Evolutionary conservation across 2,329 filamentous ascomycete species (phyloP).

Genomic region (Xylaria sp.): DNA sequence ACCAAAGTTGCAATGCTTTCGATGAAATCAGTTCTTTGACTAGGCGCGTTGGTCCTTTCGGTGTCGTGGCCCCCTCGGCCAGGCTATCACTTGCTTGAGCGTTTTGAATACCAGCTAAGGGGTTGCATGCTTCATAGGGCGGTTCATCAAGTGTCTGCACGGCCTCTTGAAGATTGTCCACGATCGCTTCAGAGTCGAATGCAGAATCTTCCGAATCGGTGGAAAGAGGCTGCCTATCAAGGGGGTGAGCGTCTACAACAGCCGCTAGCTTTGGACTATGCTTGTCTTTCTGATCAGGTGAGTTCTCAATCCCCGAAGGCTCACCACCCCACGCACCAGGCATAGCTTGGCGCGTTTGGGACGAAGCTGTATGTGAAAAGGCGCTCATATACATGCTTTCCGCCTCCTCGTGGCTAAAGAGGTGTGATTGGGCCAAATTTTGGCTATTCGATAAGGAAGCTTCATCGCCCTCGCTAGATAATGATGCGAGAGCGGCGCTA

Average conservation of each 20-base stretch:
- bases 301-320: slow-evolving; percentile 33
- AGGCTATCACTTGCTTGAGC: slow-evolving; percentile 17
- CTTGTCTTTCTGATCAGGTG: slow-evolving; percentile 22
- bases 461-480: slow-evolving; percentile 32
- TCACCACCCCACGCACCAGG: slow-evolving; percentile 59
- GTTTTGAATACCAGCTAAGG: neutral
- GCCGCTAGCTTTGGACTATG: neutral
- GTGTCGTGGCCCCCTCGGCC: slow-evolving; percentile 53
- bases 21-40: slow-evolving; percentile 61
- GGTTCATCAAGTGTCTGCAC: slow-evolving; percentile 24
- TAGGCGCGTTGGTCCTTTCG: slow-evolving; percentile 58
- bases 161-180: slow-evolving; percentile 36
- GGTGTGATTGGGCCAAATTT: slow-evolving; percentile 66
- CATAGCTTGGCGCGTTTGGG: slow-evolving; percentile 47
- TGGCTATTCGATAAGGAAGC: slow-evolving; percentile 36
- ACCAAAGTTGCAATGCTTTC: slow-evolving; percentile 58
- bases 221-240: neutral
- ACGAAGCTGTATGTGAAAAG: slow-evolving; percentile 55
- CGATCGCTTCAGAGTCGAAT: neutral
- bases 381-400: slow-evolving; percentile 88
- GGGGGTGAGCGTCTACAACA: neutral
- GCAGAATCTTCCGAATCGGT: neutral
- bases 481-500: slow-evolving; percentile 11
- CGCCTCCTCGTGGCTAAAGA: slow-evolving; percentile 80
- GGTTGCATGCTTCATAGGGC: slow-evolving; percentile 15